Evolutionary conservation across 495 filamentous ascomycete species (phyloP).

Genomic region (Trichoderma virens): DNA sequence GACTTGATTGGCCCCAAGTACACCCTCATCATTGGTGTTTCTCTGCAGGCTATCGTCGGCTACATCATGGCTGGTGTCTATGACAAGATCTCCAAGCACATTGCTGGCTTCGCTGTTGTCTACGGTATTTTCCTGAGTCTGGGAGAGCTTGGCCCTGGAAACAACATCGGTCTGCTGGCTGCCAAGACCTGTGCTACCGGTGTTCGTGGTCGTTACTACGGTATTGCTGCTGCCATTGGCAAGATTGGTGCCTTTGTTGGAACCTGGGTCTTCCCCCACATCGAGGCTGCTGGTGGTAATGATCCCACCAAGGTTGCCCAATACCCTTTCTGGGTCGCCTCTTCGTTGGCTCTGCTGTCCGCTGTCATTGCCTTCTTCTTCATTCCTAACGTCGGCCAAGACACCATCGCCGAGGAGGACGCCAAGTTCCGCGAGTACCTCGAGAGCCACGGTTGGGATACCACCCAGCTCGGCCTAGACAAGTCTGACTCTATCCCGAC

Average conservation of each 20-base stretch:
- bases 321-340: slow-evolving; percentile 73
- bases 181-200: slow-evolving; percentile 83
- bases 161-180: slow-evolving; percentile 84
- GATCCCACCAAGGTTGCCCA: slow-evolving; percentile 51
- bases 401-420: slow-evolving; percentile 67
- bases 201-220: slow-evolving; percentile 87
- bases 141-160: slow-evolving; percentile 79
- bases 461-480: slow-evolving; percentile 53
- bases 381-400: slow-evolving; percentile 61
- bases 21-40: slow-evolving; percentile 59
- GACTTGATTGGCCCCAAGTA: slow-evolving; percentile 71
- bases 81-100: slow-evolving; percentile 52
- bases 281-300: slow-evolving; percentile 55
- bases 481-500: slow-evolving; percentile 17
- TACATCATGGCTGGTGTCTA: slow-evolving; percentile 83
- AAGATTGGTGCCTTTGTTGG: slow-evolving; percentile 92
- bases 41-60: slow-evolving; percentile 65
- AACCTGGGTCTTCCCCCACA: slow-evolving; percentile 69
- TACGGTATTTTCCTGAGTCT: slow-evolving; percentile 73
- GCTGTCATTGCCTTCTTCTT: slow-evolving; percentile 50
- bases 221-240: slow-evolving; percentile 73
- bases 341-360: slow-evolving; percentile 54
- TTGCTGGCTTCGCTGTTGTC: slow-evolving; percentile 72
- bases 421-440: slow-evolving; percentile 62
- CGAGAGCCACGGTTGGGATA: slow-evolving; percentile 61